Percentiles rank a stretch among this genome's conserved stretches.
These are phyloP conservation scores for Mortierella sp. DNA, from an alignment of 371 early-diverging fungal genomes.

Conservation along the genomic window DNA sequence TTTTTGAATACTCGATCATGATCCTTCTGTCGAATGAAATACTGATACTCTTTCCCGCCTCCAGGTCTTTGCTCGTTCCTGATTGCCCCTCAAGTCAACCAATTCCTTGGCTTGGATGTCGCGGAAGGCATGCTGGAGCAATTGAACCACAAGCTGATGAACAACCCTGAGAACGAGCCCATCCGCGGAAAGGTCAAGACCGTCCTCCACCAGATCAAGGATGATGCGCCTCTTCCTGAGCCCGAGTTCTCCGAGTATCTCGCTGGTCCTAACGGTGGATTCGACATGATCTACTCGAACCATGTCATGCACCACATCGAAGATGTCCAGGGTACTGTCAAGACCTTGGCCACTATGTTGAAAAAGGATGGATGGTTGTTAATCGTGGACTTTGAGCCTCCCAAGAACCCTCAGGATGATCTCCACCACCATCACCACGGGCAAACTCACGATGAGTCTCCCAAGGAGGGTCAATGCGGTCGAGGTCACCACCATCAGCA, in stretches of 20 bases:
- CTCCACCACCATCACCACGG: not conserved
- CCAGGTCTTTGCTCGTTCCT: slow-evolving; percentile 15
- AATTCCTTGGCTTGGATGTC: slow-evolving; percentile 33
- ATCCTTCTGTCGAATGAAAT: no score
- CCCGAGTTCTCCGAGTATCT: slow-evolving; percentile 19
- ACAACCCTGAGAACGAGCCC: slow-evolving; percentile 16
- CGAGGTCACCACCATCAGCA: not conserved
- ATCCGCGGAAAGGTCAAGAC: slow-evolving; percentile 25
- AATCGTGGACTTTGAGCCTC: slow-evolving; percentile 13
- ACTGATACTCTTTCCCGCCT: not conserved
- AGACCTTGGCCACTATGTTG: slow-evolving; percentile 18
- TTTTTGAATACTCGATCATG: not conserved
- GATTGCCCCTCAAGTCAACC: slow-evolving; percentile 22
- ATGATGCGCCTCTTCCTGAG: slow-evolving; percentile 23
- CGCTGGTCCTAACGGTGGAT: slow-evolving; percentile 8
- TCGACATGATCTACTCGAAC: slow-evolving; percentile 29
- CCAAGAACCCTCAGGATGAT: no score
- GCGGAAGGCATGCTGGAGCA: slow-evolving; percentile 31
- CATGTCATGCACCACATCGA: slow-evolving; percentile 44
- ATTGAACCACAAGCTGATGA: slow-evolving; percentile 25
- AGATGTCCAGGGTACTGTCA: slow-evolving; percentile 11
- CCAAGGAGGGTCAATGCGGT: not conserved
- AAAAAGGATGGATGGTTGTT: slow-evolving; percentile 40
- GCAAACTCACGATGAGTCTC: not conserved
- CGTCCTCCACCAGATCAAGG: slow-evolving; percentile 27